These are phyloP conservation scores for Gastrodia elata DNA, from an alignment of 106 monocot species.

Conservation along the genomic window DNA sequence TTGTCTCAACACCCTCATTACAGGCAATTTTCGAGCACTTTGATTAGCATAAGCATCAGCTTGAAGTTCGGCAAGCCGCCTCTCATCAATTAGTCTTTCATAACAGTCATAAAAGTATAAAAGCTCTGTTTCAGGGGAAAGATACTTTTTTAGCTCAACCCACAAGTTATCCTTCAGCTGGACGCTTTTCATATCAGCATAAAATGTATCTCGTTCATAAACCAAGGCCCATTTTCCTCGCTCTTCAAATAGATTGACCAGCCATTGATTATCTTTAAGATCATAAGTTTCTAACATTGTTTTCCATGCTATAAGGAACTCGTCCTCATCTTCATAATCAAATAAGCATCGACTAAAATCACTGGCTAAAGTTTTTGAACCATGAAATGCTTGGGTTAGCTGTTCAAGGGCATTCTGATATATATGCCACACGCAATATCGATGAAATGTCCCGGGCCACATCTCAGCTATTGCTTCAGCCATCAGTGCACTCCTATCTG, in stretches of 20 bases:
- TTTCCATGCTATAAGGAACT: conserved; percentile 46
- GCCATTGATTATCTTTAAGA: conserved; percentile 69
- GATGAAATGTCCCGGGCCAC: conserved; percentile 38
- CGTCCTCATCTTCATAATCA: conserved; percentile 53
- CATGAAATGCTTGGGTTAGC: conserved; percentile 51
- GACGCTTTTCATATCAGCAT: conserved; percentile 48
- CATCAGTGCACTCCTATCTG: conserved; percentile 32
- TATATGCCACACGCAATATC: conserved; percentile 68
- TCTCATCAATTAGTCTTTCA: conserved; percentile 36
- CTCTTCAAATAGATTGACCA: conserved; percentile 33
- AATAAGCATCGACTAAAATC: conserved; percentile 54
- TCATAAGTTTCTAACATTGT: conserved; percentile 59
- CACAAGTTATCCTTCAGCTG: conserved; percentile 53
- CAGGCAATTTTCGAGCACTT: conserved; percentile 37
- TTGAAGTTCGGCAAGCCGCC: conserved; percentile 35
- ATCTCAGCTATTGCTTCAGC: conserved; percentile 29
- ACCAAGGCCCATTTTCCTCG: conserved; percentile 64
- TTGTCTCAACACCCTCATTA: conserved; percentile 58
- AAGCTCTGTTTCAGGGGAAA: conserved; percentile 37
- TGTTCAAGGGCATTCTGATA: conserved; percentile 54
- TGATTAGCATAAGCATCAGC: conserved; percentile 38
- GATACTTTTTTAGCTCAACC: conserved; percentile 42
- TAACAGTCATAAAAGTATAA: conserved; percentile 41
- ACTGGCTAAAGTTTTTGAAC: conserved; percentile 48
- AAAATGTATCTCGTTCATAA: conserved; percentile 47